phyloP scores from a whole-genome alignment of 768 basidiomycete species.

The Cytidiella melzeri region DNA sequence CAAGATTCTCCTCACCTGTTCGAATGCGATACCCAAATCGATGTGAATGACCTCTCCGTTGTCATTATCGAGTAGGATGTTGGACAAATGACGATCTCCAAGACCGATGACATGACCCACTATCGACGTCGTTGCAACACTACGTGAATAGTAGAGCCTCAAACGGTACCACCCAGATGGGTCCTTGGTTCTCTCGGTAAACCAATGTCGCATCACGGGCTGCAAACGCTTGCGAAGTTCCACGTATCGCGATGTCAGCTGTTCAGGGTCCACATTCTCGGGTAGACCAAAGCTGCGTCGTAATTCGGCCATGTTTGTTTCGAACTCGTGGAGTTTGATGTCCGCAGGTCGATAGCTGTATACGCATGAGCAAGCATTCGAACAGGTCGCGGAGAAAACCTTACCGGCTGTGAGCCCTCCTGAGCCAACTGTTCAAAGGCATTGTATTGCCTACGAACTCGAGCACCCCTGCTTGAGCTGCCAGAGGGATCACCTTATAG shows the following conservation, averaged over 20 bases:
- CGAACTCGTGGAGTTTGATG: conserved; percentile 29
- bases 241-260: conserved; percentile 17
- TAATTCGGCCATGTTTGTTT: conserved; percentile 2
- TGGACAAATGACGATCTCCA: conserved; percentile 88
- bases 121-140: conserved; percentile 90
- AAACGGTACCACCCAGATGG: conserved; percentile 91
- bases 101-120: conserved; percentile 90
- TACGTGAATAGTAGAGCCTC: conserved; percentile 85
- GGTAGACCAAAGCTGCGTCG: not conserved
- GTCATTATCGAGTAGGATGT: conserved; percentile 80
- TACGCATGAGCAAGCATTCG: not conserved
- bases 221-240: conserved; percentile 38
- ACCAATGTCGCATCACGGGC: conserved; percentile 93
- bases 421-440: conserved; percentile 59
- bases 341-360: conserved; percentile 66
- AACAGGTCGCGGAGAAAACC: conserved; percentile 18
- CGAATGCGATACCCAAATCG: conserved; percentile 95
- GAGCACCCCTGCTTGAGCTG: conserved; percentile 72
- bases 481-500: conserved; percentile 87
- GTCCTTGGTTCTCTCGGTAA: conserved; percentile 82
- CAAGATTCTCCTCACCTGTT: conserved; percentile 54
- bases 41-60: conserved; percentile 93
- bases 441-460: conserved; percentile 85
- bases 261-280: not conserved
- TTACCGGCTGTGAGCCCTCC: conserved; percentile 54